Conservation (phyloP, 1,284 basidiomycete species). For the Pulveroboletus sp. region DNA sequence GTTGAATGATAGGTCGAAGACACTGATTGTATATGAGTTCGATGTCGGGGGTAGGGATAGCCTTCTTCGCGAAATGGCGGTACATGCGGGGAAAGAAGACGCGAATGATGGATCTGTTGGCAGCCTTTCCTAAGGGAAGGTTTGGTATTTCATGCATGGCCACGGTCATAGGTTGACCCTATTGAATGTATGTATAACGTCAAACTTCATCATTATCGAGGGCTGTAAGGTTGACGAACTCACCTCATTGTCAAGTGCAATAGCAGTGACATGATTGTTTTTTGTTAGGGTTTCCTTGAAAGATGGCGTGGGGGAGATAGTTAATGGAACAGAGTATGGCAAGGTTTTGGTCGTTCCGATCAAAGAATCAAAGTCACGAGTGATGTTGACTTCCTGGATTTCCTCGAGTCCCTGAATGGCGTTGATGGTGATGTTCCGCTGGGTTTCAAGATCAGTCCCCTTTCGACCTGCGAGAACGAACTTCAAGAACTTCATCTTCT, state of each 20-base stretch:
- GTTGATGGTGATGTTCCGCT: conserved; percentile 5
- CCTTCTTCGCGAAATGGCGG: not conserved
- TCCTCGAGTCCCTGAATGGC: not conserved
- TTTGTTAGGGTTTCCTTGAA: conserved; percentile 6
- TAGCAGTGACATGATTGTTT: conserved; percentile 7
- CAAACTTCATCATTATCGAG: too few relatives aligned
- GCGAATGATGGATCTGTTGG: not conserved
- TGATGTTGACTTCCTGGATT: not conserved
- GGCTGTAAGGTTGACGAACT: not conserved
- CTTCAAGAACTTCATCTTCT: conserved; percentile 1
- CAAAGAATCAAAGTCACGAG: conserved; percentile 12
- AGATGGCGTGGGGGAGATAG: conserved; percentile 10
- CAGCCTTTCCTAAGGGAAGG: conserved; percentile 10
- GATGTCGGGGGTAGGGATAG: not conserved
- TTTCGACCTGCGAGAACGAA: conserved; percentile 7
- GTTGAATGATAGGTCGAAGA: not conserved
- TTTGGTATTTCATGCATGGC: conserved; percentile 17
- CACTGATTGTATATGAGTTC: conserved; percentile 1
- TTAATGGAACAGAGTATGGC: not conserved
- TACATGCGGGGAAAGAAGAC: conserved; percentile 20
- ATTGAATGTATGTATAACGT: too few relatives aligned
- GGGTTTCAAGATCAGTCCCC: not conserved
- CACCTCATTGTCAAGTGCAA: not conserved
- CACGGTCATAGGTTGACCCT: not conserved
- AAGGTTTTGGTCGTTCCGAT: conserved; percentile 11